Conservation (phyloP, 257 asterid genomes). For the Nicotiana attenuata region DNA sequence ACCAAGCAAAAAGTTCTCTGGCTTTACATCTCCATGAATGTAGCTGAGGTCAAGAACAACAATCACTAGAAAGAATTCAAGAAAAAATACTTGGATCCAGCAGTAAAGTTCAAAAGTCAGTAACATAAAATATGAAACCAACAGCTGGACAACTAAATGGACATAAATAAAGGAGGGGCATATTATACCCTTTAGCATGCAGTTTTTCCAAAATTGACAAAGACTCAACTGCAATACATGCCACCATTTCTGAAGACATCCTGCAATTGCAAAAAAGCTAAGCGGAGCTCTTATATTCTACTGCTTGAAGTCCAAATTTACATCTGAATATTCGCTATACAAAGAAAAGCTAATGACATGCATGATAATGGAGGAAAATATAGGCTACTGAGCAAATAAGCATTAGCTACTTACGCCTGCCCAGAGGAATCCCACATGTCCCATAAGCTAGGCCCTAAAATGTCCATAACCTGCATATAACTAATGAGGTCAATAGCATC, state of each 20-base stretch:
- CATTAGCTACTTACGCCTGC: conserved; percentile 31
- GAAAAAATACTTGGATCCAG: background rate
- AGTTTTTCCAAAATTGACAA: conserved; percentile 38
- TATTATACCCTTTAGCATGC: conserved; percentile 35
- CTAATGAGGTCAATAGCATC: background rate
- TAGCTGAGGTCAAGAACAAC: conserved; percentile 19
- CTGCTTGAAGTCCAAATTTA: background rate
- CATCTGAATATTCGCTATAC: background rate
- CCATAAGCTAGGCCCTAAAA: conserved; percentile 53
- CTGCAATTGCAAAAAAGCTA: conserved; percentile 13
- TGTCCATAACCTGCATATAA: conserved; percentile 47
- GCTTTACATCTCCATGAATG: conserved; percentile 52
- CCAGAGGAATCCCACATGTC: conserved; percentile 50
- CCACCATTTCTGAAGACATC: conserved; percentile 44
- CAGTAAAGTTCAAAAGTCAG: background rate
- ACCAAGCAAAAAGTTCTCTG: conserved; percentile 47
- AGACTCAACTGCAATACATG: conserved; percentile 45
- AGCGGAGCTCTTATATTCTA: background rate
- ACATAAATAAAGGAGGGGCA: background rate
- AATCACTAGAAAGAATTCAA: conserved; percentile 3
- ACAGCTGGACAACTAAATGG: background rate
- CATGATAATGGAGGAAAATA: conserved; percentile 1
- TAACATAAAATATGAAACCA: background rate
- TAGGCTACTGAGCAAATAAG: background rate
- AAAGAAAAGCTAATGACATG: background rate